A percentile compares a stretch with the other conserved stretches of the same genome.
phyloP scores from a whole-genome alignment of 495 filamentous ascomycete species.

The Poronia punctata region DNA sequence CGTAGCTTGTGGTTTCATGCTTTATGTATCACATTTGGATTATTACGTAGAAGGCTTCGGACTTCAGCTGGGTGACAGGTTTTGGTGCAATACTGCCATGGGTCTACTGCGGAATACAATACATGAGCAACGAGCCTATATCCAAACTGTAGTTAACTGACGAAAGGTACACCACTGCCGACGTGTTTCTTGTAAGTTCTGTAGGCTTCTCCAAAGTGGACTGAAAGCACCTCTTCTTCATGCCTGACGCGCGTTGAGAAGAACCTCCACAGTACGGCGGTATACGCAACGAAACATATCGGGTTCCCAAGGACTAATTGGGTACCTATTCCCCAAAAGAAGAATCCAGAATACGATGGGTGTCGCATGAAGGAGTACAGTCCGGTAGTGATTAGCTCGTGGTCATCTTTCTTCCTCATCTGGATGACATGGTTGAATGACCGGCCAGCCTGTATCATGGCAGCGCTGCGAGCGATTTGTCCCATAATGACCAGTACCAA shows the following conservation, averaged over 20 bases:
- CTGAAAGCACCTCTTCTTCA: slow-evolving; percentile 72
- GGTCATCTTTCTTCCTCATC: slow-evolving; percentile 53
- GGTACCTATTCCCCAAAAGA: slow-evolving; percentile 95
- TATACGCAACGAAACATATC: slow-evolving; percentile 67
- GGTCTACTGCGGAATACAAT: too few species aligned
- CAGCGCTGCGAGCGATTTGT: slow-evolving; percentile 63
- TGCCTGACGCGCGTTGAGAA: slow-evolving; percentile 65
- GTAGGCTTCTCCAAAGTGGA: slow-evolving; percentile 78
- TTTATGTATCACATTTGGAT: too few species aligned
- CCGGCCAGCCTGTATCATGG: slow-evolving; percentile 82
- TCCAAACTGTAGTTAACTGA: slow-evolving; percentile 19
- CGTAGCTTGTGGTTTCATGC: too few species aligned
- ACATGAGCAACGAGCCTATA: too few species aligned
- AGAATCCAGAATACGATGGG: slow-evolving; percentile 94
- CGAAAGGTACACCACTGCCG: slow-evolving; percentile 66
- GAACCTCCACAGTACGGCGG: slow-evolving; percentile 73
- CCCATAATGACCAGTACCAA: slow-evolving; percentile 60
- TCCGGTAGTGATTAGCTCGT: slow-evolving; percentile 73
- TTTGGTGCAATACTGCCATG: neutral
- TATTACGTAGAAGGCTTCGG: too few species aligned
- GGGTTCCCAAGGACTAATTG: slow-evolving; percentile 84
- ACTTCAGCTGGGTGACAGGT: too few species aligned
- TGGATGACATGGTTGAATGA: slow-evolving; percentile 92
- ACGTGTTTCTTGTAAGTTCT: slow-evolving; percentile 60
- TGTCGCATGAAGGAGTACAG: slow-evolving; percentile 61